Percentiles rank a stretch among this genome's conserved stretches.
These are phyloP conservation scores for Annulohypoxylon maeteangense DNA, from an alignment of 495 filamentous ascomycete genomes.

Conservation along the genomic window DNA sequence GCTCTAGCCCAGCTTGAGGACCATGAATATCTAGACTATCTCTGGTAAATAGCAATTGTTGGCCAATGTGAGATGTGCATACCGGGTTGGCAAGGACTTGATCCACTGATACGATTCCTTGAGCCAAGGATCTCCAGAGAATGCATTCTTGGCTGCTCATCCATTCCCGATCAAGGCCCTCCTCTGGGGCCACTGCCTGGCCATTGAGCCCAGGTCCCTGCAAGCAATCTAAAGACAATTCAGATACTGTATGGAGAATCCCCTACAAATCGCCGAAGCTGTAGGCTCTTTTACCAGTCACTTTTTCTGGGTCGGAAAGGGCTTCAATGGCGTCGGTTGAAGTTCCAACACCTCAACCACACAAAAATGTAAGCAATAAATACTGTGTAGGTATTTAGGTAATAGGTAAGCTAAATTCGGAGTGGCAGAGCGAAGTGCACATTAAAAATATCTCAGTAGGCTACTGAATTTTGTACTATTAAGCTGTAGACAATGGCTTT, in stretches of 20 bases:
- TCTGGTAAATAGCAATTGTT: conserved; percentile 19
- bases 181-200: conserved; percentile 22
- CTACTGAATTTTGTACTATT: neutral
- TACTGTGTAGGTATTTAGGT: no score
- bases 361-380: neutral
- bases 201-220: conserved; percentile 31
- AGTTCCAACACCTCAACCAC: conserved; percentile 6
- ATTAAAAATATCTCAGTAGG: neutral
- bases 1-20: conserved; percentile 4
- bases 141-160: conserved; percentile 37
- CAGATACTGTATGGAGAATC: conserved; percentile 31
- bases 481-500: conserved; percentile 9
- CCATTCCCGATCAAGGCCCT: conserved; percentile 29
- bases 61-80: conserved; percentile 33
- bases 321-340: conserved; percentile 16
- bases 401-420: conserved; percentile 20
- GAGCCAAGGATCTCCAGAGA: conserved; percentile 39
- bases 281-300: conserved; percentile 19
- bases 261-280: conserved; percentile 25
- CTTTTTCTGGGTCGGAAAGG: neutral
- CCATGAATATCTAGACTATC: conserved; percentile 20
- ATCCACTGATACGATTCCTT: conserved; percentile 26
- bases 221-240: conserved; percentile 35
- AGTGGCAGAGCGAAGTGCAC: neutral
- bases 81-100: conserved; percentile 27